Conservation (phyloP, 139 green algal genomes). For the Chloropicon primus region DNA sequence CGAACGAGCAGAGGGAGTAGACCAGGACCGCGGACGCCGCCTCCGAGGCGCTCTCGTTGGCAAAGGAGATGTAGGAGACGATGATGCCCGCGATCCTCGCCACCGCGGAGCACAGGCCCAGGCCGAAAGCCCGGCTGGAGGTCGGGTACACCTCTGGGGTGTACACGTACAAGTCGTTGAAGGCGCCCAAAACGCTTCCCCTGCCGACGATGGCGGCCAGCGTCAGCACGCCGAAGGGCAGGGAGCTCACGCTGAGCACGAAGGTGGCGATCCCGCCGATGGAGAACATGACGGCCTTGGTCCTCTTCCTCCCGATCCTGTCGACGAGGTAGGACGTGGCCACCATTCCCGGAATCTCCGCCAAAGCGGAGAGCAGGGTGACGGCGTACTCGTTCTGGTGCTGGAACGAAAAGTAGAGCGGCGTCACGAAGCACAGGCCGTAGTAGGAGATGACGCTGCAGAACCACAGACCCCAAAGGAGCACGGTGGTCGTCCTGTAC, state of each 20-base stretch:
- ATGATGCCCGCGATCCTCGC: slow-evolving; percentile 44
- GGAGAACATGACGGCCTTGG: neutral
- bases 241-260: neutral
- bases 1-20: neutral
- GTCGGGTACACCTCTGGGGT: slow-evolving; percentile 68
- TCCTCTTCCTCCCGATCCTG: neutral
- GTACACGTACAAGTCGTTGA: slow-evolving; percentile 53
- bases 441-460: neutral
- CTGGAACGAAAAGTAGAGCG: neutral
- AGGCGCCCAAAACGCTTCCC: slow-evolving; percentile 28
- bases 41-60: neutral
- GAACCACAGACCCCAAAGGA: neutral
- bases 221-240: neutral
- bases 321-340: neutral
- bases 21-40: neutral
- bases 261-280: neutral
- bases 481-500: neutral
- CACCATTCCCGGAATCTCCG: neutral
- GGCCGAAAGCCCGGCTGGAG: slow-evolving; percentile 36
- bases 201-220: neutral
- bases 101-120: slow-evolving; percentile 51
- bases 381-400: neutral
- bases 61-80: slow-evolving; percentile 33
- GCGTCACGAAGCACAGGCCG: neutral
- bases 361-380: neutral